Percentiles rank a stretch among this genome's conserved stretches.
phyloP scores from a whole-genome alignment of 768 basidiomycete genomes.

The Suillus brevipes region DNA sequence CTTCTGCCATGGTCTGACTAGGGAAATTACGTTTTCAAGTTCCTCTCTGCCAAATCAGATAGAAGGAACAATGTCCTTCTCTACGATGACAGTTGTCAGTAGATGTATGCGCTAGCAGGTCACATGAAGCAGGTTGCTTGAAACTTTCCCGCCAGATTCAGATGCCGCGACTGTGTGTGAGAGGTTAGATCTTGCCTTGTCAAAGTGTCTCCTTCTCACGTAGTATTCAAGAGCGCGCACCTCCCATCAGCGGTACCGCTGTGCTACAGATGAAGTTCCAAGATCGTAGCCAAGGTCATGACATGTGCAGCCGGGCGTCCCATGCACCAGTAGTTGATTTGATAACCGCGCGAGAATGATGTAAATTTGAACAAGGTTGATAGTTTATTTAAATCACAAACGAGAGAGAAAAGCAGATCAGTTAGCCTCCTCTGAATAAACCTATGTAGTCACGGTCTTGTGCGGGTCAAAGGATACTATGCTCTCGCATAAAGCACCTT shows the following conservation, averaged over 20 bases:
- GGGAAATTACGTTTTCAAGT: neutral
- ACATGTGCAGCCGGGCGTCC: neutral
- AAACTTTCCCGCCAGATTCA: neutral
- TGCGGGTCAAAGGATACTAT: neutral
- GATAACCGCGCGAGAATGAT: neutral
- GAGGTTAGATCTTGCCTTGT: neutral
- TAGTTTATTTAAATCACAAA: neutral
- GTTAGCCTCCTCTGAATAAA: neutral
- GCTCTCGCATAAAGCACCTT: neutral
- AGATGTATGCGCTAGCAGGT: neutral
- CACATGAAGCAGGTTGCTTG: neutral
- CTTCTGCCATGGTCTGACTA: neutral
- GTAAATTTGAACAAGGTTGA: neutral
- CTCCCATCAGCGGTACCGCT: neutral
- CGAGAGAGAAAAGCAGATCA: neutral
- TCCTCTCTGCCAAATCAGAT: neutral
- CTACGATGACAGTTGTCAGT: neutral
- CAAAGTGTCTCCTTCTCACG: neutral
- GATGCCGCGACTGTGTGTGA: neutral
- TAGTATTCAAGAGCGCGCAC: neutral
- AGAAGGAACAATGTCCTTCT: neutral
- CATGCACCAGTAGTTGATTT: neutral
- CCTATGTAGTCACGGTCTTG: neutral
- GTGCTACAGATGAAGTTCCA: neutral
- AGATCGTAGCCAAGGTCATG: neutral